A percentile compares a stretch with the other conserved stretches of the same genome.
phyloP scores from a whole-genome alignment of 305 asterid species.

The Monarda citriodora region DNA sequence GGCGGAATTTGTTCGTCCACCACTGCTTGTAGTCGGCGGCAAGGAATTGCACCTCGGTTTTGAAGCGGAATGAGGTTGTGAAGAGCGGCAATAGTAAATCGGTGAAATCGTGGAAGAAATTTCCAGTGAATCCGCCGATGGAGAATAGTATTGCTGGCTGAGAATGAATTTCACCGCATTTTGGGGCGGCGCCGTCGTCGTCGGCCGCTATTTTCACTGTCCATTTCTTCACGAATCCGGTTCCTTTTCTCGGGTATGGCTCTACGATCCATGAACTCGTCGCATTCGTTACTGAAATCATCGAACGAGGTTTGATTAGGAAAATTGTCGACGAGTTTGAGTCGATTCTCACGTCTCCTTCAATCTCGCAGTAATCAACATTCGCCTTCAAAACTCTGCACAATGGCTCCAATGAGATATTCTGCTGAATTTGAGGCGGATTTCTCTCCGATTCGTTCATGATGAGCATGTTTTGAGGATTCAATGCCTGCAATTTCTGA shows the following conservation, averaged over 20 bases:
- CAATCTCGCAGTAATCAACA: constrained; percentile 42
- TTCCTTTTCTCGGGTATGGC: constrained; percentile 59
- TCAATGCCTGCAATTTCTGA: neutral
- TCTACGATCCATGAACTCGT: constrained; percentile 37
- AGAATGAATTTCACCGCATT: constrained; percentile 34
- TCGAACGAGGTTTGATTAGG: too few relatives aligned
- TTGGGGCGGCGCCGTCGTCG: constrained; percentile 20
- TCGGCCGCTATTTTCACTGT: constrained; percentile 28
- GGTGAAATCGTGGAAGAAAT: constrained; percentile 63
- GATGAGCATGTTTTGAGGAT: neutral
- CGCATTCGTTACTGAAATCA: neutral
- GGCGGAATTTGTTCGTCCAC: constrained; percentile 46
- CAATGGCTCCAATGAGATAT: neutral
- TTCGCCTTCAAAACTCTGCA: too few relatives aligned
- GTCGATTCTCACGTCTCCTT: constrained; percentile 47
- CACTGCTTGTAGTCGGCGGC: constrained; percentile 41
- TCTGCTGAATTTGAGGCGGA: constrained; percentile 18
- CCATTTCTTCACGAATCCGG: constrained; percentile 45
- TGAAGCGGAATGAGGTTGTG: constrained; percentile 33
- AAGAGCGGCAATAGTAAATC: constrained; percentile 57
- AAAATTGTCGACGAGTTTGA: constrained; percentile 27
- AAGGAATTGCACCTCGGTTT: constrained; percentile 46
- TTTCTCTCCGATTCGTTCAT: neutral
- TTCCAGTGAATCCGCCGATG: constrained; percentile 55
- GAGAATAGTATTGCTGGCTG: constrained; percentile 59